Evolutionary conservation across 495 filamentous ascomycete species (phyloP), one percentile per base, ranked within the genome.

Genomic region (Podospora sp.): DNA sequence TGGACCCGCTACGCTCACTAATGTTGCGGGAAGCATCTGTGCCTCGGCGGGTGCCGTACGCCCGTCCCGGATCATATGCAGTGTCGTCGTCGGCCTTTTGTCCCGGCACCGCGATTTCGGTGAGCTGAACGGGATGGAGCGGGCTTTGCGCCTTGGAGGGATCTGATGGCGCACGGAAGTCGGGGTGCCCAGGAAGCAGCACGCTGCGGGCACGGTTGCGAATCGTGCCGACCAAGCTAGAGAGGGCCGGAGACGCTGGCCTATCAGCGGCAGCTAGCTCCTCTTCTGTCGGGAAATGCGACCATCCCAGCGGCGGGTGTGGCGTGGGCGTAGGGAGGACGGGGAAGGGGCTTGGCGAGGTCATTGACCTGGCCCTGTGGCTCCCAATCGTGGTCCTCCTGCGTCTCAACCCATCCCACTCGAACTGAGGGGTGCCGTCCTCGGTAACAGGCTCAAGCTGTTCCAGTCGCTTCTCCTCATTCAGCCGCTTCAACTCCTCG

Each of bases 321-420:
- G 86, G 78, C 4, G 84, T 89, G 8, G 81, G 80, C 16, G 61
- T 36, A 3, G 77, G 74, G 14, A 75, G 76, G 60, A 76, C 79
- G 33, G 72, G 75, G 33, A 77, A 76, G 8, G 77, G 76, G 53
- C 71, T 75, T 24, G 73, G 76, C 61, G 73, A 72, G 26, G 76
- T 76, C 63, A 75, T 73, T 49, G 76, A 71, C 56, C 75, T 79
- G 65, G 69, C 78, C 60, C 73, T 71, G 18, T 70, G 72, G 69
- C 84, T 83, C 21, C 84, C 83, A 49, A 89, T 65, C 12, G 89
- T 83, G 11, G 95, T 98, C 73, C 88, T 91, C 61, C 95, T 87
- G 66, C 95, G 84, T 70, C 93, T 85, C 64, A 99, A 82, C 22
- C 95, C 95, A 81, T 98, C 95, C 92, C 93, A 99, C 79, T 99